Conservation (phyloP, 73 alveolate species). For the Effrenium voratum region DNA sequence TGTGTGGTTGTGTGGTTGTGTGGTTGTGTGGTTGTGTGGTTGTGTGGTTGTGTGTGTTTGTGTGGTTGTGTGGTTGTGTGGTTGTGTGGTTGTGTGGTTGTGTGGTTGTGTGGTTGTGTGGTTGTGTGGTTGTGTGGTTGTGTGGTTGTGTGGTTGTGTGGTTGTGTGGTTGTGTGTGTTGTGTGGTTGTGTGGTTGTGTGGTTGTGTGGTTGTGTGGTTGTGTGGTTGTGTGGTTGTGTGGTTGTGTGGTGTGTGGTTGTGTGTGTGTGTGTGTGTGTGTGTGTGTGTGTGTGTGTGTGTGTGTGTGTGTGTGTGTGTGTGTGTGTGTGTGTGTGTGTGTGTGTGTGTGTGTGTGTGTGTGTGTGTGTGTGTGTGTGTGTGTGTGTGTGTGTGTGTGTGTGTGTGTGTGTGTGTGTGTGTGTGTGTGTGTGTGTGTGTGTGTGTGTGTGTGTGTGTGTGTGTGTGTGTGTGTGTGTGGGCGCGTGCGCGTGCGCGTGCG, state of each 20-base stretch:
- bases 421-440: slow-evolving; percentile 24
- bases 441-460: slow-evolving; percentile 19
- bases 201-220: neutral
- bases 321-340: neutral
- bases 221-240: neutral
- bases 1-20: neutral
- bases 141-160: neutral
- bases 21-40: neutral
- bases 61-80: neutral
- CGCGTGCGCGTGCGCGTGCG: slow-evolving; percentile 14
- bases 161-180: neutral
- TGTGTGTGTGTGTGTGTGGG: slow-evolving; percentile 16
- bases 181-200: neutral
- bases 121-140: neutral
- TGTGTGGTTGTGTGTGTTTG: neutral
- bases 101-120: neutral
- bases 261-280: slow-evolving; percentile 10
- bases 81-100: neutral
- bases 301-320: neutral
- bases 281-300: slow-evolving; percentile 4
- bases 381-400: slow-evolving; percentile 8
- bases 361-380: neutral
- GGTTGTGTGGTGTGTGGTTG: neutral
- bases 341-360: neutral
- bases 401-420: slow-evolving; percentile 36